Evolutionary conservation across 2,329 filamentous ascomycete genomes (phyloP).

Genomic region (Grosmannia huntii): DNA sequence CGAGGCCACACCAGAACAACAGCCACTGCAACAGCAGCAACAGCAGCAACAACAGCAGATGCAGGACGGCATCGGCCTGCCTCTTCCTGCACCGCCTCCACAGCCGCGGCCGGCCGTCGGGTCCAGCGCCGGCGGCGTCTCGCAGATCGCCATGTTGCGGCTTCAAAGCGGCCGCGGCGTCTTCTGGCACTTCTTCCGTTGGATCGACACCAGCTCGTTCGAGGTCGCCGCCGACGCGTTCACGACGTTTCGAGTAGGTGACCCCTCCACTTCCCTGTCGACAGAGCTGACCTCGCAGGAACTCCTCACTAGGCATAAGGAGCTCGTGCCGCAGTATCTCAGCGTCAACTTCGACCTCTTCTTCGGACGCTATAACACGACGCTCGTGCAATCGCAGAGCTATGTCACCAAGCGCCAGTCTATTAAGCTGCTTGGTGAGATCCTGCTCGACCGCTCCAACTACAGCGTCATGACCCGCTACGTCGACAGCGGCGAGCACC

Average conservation of each 20-base stretch:
- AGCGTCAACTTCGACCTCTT: slow-evolving; percentile 85
- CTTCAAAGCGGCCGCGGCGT: slow-evolving; percentile 70
- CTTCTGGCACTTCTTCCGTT: slow-evolving; percentile 95
- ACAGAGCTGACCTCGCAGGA: slow-evolving; percentile 31
- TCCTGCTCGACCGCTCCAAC: slow-evolving; percentile 86
- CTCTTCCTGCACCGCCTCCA: not conserved
- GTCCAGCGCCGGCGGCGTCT: slow-evolving; percentile 63
- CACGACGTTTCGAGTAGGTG: slow-evolving; percentile 62
- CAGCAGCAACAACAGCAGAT: too few species aligned
- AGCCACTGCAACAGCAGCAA: too few species aligned
- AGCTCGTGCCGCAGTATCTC: slow-evolving; percentile 77
- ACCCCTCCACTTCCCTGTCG: not conserved
- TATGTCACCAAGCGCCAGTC: slow-evolving; percentile 98
- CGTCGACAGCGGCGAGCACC: slow-evolving; percentile 85
- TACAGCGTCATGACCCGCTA: slow-evolving; percentile 98
- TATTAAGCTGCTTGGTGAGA: slow-evolving; percentile 92
- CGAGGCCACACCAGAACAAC: too few species aligned
- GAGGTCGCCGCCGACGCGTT: slow-evolving; percentile 97
- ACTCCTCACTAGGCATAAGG: slow-evolving; percentile 87
- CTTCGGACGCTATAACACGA: slow-evolving; percentile 80
- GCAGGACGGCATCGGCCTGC: not conserved
- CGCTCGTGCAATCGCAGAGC: slow-evolving; percentile 79
- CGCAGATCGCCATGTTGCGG: slow-evolving; percentile 61
- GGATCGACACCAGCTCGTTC: slow-evolving; percentile 93
- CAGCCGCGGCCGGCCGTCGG: slow-evolving; percentile 21